These are phyloP conservation scores for Pseudogymnoascus sp. DNA, from an alignment of 2,329 filamentous ascomycete genomes.

Conservation along the genomic window DNA sequence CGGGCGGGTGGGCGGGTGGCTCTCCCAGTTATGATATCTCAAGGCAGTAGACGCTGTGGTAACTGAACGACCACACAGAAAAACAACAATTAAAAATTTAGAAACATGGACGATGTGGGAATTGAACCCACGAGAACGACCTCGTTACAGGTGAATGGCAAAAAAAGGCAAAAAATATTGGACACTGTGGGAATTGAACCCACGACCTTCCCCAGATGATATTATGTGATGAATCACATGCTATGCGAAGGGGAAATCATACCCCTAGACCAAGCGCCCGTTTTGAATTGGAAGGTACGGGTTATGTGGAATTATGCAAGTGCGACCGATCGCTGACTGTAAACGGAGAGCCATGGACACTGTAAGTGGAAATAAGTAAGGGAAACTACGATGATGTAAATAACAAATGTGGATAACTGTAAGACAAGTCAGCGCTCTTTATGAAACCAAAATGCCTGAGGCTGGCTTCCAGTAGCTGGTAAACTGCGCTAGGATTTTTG, in stretches of 20 bases:
- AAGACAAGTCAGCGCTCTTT: neutral
- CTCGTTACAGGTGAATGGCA: no score
- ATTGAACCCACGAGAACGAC: neutral
- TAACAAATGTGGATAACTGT: neutral
- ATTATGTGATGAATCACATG: neutral
- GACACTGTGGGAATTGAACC: conserved; percentile 7
- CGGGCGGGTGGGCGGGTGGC: no score
- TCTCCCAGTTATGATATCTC: no score
- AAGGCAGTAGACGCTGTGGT: no score
- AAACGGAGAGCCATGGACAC: neutral
- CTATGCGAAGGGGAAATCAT: conserved; percentile 5
- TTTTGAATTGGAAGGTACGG: neutral
- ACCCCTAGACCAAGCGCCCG: conserved; percentile 7
- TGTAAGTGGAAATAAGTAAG: neutral
- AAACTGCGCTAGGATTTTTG: neutral
- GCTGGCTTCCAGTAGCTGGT: neutral
- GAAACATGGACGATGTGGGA: neutral
- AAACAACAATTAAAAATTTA: neutral
- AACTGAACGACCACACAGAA: no score
- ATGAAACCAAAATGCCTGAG: neutral
- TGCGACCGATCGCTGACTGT: neutral
- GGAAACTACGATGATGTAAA: neutral
- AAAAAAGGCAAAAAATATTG: neutral
- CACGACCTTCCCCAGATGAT: neutral
- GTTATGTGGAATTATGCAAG: neutral